Conservation (phyloP, 306 rosid species). For the Cyamopsis tetragonoloba region DNA sequence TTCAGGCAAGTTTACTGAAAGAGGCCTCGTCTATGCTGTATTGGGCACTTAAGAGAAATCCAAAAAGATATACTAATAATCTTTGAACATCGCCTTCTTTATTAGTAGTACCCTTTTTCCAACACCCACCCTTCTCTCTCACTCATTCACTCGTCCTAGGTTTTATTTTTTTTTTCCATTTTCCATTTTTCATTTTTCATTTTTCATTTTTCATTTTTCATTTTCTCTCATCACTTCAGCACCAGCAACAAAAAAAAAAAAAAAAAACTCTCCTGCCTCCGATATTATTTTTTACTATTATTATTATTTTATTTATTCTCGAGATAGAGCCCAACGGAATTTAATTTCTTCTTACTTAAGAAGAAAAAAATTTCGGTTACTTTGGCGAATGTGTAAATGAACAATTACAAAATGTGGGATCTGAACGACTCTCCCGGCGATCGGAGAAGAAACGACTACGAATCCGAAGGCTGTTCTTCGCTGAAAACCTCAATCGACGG, state of each 20-base stretch:
- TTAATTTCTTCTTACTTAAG: too few species aligned
- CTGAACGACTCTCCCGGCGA: conserved; percentile 90
- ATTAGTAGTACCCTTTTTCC: conserved; percentile 35
- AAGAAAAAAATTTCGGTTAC: not conserved
- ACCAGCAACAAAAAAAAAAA: too few species aligned
- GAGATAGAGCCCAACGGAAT: not conserved
- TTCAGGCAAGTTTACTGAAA: conserved; percentile 43
- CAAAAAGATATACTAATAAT: too few species aligned
- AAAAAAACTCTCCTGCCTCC: too few species aligned
- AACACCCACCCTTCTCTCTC: conserved; percentile 18
- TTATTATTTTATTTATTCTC: too few species aligned
- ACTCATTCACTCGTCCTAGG: conserved; percentile 32
- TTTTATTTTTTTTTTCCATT: conserved; percentile 20
- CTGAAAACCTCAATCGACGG: conserved; percentile 51
- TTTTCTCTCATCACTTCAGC: too few species aligned
- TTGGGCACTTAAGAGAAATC: conserved; percentile 55
- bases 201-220: too few species aligned
- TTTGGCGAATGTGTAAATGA: too few species aligned
- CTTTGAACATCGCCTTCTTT: conserved; percentile 40
- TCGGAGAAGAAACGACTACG: conserved; percentile 47
- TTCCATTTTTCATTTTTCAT: too few species aligned
- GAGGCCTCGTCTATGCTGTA: conserved; percentile 68
- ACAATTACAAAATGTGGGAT: conserved; percentile 99
- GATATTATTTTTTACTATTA: too few species aligned
- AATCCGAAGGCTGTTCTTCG: conserved; percentile 67